Conservation (phyloP, 2,329 filamentous ascomycete species). For the Ascochyta lentis region DNA sequence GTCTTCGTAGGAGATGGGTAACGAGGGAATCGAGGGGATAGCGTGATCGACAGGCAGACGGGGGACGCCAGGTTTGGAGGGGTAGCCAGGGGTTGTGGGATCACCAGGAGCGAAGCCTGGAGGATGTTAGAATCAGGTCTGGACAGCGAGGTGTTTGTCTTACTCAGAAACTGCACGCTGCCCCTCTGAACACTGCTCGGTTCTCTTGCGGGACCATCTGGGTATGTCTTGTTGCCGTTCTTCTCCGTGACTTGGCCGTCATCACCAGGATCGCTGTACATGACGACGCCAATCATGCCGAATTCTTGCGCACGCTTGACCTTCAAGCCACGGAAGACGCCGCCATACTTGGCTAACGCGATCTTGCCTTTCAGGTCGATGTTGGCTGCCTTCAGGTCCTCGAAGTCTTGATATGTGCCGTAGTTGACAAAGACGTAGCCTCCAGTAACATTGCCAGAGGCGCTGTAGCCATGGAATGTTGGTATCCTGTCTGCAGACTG, state of each 20-base stretch:
- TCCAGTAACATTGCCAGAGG: slow-evolving; percentile 88
- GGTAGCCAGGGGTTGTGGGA: slow-evolving; percentile 92
- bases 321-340: slow-evolving; percentile 87
- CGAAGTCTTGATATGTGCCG: slow-evolving; percentile 83
- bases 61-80: slow-evolving; percentile 86
- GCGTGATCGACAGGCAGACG: slow-evolving; percentile 72
- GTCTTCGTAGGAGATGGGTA: slow-evolving; percentile 88
- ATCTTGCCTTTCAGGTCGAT: slow-evolving; percentile 84
- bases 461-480: slow-evolving; percentile 94
- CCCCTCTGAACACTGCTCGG: slow-evolving; percentile 90
- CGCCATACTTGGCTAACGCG: slow-evolving; percentile 83
- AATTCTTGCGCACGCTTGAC: slow-evolving; percentile 91
- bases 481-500: slow-evolving; percentile 75
- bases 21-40: slow-evolving; percentile 85
- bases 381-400: slow-evolving; percentile 78
- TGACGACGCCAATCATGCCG: slow-evolving; percentile 82
- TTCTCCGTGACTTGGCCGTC: slow-evolving; percentile 82
- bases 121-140: slow-evolving; percentile 17
- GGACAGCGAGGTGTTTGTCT: slow-evolving; percentile 14
- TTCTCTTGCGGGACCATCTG: slow-evolving; percentile 83
- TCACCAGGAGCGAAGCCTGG: slow-evolving; percentile 69
- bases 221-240: slow-evolving; percentile 81
- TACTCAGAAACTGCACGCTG: slow-evolving; percentile 70
- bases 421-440: slow-evolving; percentile 91
- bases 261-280: slow-evolving; percentile 89